These are phyloP conservation scores for Ogataea thermomethanolica DNA, from an alignment of 805 yeast species.

Conservation along the genomic window DNA sequence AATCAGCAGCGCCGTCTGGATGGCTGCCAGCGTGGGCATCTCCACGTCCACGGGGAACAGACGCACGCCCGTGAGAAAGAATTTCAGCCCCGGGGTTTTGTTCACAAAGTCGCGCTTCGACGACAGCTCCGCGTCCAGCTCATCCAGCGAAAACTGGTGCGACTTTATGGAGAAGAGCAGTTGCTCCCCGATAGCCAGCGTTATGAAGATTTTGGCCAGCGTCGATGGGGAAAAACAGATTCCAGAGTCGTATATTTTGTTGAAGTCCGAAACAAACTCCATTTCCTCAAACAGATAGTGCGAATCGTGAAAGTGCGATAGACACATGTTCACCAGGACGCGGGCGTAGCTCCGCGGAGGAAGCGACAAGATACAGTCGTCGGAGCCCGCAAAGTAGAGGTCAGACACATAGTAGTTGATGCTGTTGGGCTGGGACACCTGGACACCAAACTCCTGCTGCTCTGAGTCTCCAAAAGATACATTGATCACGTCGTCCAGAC, in stretches of 20 bases:
- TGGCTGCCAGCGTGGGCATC: conserved; percentile 30
- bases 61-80: conserved; percentile 27
- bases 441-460: conserved; percentile 13
- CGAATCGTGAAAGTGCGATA: conserved; percentile 20
- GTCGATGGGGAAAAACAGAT: conserved; percentile 17
- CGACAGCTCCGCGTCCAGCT: conserved; percentile 16
- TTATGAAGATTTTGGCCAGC: conserved; percentile 18
- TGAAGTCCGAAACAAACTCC: conserved; percentile 18
- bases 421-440: conserved; percentile 8
- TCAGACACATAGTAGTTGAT: conserved; percentile 20
- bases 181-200: conserved; percentile 28
- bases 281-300: conserved; percentile 25
- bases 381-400: conserved; percentile 14
- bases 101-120: conserved; percentile 16
- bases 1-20: conserved; percentile 34
- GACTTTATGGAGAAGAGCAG: conserved; percentile 22
- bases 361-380: conserved; percentile 10
- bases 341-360: conserved; percentile 17
- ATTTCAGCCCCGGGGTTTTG: conserved; percentile 31
- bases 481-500: conserved; percentile 25
- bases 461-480: conserved; percentile 29
- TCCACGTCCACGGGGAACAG: conserved; percentile 29
- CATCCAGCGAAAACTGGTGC: conserved; percentile 17
- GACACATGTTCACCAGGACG: conserved; percentile 17
- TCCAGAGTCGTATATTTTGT: conserved; percentile 20